Evolutionary conservation across 177 flowering plant genomes (phyloP).

Genomic region (Vitis hybrid): DNA sequence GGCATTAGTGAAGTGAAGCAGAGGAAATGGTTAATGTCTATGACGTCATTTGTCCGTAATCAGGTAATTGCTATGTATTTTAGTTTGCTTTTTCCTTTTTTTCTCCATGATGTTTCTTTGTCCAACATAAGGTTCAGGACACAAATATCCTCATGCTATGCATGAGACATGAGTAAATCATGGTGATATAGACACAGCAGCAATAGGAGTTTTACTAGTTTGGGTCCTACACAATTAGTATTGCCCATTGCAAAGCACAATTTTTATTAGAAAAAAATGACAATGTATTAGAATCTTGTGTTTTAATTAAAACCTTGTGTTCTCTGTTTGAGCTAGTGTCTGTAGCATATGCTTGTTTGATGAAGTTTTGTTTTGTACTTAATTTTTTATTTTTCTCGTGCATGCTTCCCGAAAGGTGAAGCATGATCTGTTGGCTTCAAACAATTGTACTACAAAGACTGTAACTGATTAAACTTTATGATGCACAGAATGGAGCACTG

Average conservation of each 20-base stretch:
- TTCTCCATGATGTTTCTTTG: background rate
- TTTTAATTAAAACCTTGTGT: background rate
- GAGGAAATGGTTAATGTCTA: constrained; percentile 93
- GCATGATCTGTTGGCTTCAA: background rate
- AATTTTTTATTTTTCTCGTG: too few relatives aligned
- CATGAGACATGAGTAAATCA: background rate
- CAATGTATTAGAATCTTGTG: background rate
- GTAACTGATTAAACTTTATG: background rate
- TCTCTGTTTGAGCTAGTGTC: too few relatives aligned
- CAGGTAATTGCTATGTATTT: constrained; percentile 54
- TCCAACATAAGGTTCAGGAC: background rate
- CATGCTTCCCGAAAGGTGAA: background rate
- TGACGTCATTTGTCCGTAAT: constrained; percentile 86
- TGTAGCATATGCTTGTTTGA: background rate
- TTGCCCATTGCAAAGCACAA: background rate
- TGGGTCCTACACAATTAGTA: background rate
- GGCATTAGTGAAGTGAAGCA: constrained; percentile 93
- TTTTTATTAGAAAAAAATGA: background rate
- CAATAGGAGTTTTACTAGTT: background rate
- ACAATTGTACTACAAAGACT: background rate
- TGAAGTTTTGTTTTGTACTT: background rate
- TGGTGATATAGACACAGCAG: background rate
- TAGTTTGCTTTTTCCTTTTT: background rate
- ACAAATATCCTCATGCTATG: background rate
- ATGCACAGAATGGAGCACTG: constrained; percentile 82